Conservation (phyloP, 2,329 filamentous ascomycete genomes). For the Aplosporella prunicola region DNA sequence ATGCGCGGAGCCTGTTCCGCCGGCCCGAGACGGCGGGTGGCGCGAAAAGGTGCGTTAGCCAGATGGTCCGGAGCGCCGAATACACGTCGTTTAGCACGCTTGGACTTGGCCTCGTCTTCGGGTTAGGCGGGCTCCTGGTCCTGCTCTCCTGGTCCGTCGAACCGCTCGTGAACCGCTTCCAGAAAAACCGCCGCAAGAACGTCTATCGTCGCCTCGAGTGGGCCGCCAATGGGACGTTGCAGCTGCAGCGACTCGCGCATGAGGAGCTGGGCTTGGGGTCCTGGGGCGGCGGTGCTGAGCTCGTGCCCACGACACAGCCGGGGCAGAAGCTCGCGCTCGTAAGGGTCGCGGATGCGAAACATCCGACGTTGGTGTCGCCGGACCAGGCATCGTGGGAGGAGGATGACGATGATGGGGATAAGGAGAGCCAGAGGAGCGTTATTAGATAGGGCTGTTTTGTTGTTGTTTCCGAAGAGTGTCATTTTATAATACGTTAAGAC, state of each 20-base stretch:
- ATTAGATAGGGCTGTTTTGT: too few species aligned
- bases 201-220: constrained; percentile 12
- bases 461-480: too few species aligned
- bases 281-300: constrained; percentile 8
- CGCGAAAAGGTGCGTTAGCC: too few species aligned
- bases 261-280: constrained; percentile 9
- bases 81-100: too few species aligned
- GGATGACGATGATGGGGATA: not conserved
- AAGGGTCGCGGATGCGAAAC: not conserved
- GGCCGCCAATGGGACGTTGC: constrained; percentile 10
- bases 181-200: constrained; percentile 3
- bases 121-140: not conserved
- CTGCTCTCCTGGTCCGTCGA: not conserved
- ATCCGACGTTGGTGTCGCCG: constrained; percentile 1
- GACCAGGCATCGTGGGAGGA: too few species aligned
- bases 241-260: constrained; percentile 10
- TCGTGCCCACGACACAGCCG: not conserved
- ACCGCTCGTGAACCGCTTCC: not conserved
- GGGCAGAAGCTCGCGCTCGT: not conserved
- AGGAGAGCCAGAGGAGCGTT: too few species aligned
- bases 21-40: too few species aligned
- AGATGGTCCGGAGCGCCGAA: too few species aligned
- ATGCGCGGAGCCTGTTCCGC: too few species aligned
- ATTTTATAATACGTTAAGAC: too few species aligned
- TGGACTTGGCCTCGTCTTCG: not conserved